phyloP scores from a whole-genome alignment of 441 rosid species.

The Gossypium davidsonii region DNA sequence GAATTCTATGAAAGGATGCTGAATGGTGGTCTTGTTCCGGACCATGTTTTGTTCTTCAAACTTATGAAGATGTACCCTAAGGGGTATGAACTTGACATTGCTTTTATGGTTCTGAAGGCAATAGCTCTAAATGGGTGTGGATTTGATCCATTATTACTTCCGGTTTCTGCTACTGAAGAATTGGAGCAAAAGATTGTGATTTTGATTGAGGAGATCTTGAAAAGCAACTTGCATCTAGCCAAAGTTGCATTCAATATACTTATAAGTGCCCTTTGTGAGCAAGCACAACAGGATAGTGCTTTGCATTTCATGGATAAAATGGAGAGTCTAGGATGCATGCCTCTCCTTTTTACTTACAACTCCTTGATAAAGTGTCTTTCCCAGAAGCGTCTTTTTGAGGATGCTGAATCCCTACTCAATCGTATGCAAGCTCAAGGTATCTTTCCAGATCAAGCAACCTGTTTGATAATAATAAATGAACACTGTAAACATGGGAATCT shows the following conservation, averaged over 20 bases:
- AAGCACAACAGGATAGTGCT: constrained; percentile 32
- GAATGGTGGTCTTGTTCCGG: constrained; percentile 46
- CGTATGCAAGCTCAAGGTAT: constrained; percentile 36
- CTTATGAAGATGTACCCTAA: constrained; percentile 43
- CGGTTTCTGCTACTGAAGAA: constrained; percentile 16
- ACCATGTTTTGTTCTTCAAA: constrained; percentile 47
- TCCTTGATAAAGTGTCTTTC: constrained; percentile 46
- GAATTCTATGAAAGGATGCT: constrained; percentile 44
- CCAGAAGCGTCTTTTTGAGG: constrained; percentile 31
- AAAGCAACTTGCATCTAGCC: constrained; percentile 33
- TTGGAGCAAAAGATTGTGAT: constrained; percentile 35
- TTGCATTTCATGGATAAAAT: constrained; percentile 30
- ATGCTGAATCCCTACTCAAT: constrained; percentile 31
- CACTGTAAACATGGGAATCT: constrained; percentile 39
- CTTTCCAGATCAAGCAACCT: constrained; percentile 48
- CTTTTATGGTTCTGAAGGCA: constrained; percentile 37
- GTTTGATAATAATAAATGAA: constrained; percentile 42
- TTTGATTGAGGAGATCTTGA: constrained; percentile 38
- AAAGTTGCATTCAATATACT: constrained; percentile 40
- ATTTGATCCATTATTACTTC: constrained; percentile 21
- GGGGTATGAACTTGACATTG: constrained; percentile 44
- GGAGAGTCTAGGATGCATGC: constrained; percentile 40
- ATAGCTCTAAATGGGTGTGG: constrained; percentile 45
- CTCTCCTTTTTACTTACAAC: constrained; percentile 44
- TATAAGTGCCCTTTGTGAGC: constrained; percentile 49